Evolutionary conservation across 139 green algal species (phyloP), one percentile per base, ranked within the genome.

Genomic region (Desmodesmus armatus): DNA sequence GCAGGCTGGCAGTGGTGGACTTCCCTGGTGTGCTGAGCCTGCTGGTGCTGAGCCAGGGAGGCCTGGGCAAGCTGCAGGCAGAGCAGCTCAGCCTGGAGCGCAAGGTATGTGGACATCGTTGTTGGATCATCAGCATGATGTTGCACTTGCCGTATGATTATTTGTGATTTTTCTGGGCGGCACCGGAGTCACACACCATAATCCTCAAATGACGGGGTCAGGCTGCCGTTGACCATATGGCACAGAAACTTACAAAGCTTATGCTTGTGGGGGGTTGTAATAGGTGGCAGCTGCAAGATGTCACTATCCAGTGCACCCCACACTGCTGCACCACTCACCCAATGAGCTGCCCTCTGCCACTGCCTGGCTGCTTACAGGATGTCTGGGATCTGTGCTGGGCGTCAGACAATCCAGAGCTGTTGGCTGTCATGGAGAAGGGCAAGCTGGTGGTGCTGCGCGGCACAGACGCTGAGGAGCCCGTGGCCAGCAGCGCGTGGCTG

Each of bases 401-500:
- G 0, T 83, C 89, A 29, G 95, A 98, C 90, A 92, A 96, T 87
- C 92, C 93, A 19, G 88, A 95, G 82, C 87, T 95, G 78, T 88
- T 97, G 55, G 95, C 94, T 0, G 89, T 98, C 60, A 95, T 96
- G 95, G 94, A 97, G 89, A 97, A 97, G 91, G 91, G 91, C 3
- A 87, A 89, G 71, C 94, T 97, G 92, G 95, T 95, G 81, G 92
- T 97, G 25, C 94, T 97, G 84, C 84, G 93, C 3, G 93, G 90
- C 4, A 41, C 89, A 37, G 92, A 97, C 49, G 88, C 94, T 17
- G 94, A 98, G 89, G 95, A 98, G 88, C 95, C 94, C 7, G 87
- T 97, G 11, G 85, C 79, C 80, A 92, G 79, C 74, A 93, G 58
- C 47, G 89, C 85, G 23, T 90, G 93, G 86, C 84, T 97, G 47